Conservation (phyloP, 805 yeast genomes). For the Saccharomycodes ludwigii region DNA sequence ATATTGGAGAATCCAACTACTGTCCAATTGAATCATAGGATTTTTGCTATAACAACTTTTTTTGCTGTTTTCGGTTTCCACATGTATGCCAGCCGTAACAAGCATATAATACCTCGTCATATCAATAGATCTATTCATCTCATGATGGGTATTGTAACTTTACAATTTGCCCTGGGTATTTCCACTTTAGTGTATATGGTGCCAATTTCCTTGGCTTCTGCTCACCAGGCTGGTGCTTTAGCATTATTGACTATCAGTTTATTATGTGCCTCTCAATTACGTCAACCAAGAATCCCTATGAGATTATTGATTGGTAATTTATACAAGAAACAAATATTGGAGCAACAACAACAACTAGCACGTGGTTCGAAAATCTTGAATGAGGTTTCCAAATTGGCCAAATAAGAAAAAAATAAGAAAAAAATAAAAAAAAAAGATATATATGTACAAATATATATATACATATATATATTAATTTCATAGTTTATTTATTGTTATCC, state of each 20-base stretch:
- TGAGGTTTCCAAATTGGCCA: constrained; percentile 25
- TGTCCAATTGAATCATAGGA: constrained; percentile 85
- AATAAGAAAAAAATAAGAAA: constrained; percentile 3
- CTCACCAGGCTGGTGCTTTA: constrained; percentile 95
- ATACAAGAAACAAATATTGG: constrained; percentile 6
- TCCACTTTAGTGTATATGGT: constrained; percentile 76
- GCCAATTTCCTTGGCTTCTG: constrained; percentile 86
- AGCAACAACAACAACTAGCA: constrained; percentile 16
- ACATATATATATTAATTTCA: background rate
- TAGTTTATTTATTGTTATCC: no score
- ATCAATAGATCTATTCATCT: constrained; percentile 48
- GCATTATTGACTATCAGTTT: constrained; percentile 76
- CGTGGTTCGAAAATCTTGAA: constrained; percentile 22
- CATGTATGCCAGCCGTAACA: constrained; percentile 47
- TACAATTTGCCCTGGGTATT: constrained; percentile 82
- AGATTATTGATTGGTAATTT: constrained; percentile 26
- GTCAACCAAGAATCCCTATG: constrained; percentile 40
- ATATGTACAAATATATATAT: background rate
- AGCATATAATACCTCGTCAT: constrained; percentile 39
- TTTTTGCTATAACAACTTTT: constrained; percentile 73
- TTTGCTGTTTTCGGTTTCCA: constrained; percentile 59
- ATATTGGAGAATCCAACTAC: constrained; percentile 91
- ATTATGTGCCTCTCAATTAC: constrained; percentile 42
- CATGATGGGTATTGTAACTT: constrained; percentile 70
- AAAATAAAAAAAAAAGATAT: background rate